Base-by-base conservation (phyloP, 2,329 filamentous ascomycete species). In the Alternaria novae-zelandiae region DNA sequence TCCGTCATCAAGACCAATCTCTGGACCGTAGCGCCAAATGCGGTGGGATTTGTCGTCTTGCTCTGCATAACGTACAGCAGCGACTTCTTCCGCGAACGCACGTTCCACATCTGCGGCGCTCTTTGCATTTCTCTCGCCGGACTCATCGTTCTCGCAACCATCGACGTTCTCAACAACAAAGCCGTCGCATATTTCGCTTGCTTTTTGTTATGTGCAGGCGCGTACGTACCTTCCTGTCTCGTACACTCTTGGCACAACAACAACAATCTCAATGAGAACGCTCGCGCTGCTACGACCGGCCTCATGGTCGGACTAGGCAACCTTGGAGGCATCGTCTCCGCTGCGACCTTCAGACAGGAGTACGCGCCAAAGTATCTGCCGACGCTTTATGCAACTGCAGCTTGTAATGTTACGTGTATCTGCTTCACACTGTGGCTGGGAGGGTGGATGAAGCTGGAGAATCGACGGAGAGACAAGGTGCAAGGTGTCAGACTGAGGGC, bases 241-340 rank as follows among this genome's bases (percentile, higher is more conserved):
- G 80, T 86, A 5, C 80, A 85, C 63, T 79, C 79, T 1, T 85
- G 85, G 84, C 79, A 85, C 62, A 86, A 86, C 59, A 86, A 86
- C 64, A 86, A 86, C 68, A 86, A 84, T 45, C 73, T 85, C 8
- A 81, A 83, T 23, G 84, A 87, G 73, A 85, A 82, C 46, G 79
- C 78, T 0, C 80, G 84, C 0, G 84, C 84, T 6, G 83, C 83
- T 0, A 84, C 82, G 10, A 86, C 83, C 1, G 84, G 82, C 0
- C 71, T 85, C 13, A 74, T 84, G 1, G 83, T 84, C 6, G 84
- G 83, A 0, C 69, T 86, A 8, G 83, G 83, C 0, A 86, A 86
- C 61, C 62, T 86, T 4, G 83, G 80, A 0, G 84, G 84, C 0
- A 82, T 86, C 13, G 58, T 86, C n/a, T 79, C 69, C 3, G 77